Evolutionary conservation across 2,329 filamentous ascomycete genomes (phyloP), one percentile per base, ranked within the genome.

Genomic region (Ilyonectria robusta): DNA sequence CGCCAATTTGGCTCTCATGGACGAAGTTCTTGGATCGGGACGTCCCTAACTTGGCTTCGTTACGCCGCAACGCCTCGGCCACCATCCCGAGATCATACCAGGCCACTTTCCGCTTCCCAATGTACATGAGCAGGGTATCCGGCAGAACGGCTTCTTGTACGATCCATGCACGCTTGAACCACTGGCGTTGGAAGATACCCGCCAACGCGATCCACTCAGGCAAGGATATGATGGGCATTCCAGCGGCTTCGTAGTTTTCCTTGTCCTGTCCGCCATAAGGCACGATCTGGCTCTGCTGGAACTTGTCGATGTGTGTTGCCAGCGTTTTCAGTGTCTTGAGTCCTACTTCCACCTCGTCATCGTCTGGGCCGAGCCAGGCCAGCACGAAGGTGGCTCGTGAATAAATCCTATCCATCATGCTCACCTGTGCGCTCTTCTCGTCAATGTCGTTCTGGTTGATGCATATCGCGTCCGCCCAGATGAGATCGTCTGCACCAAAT

Each of bases 381-480:
- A 77, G 19, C 2, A 77, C 73, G 35, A 65, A 72, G 4, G 64
- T 59, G 0, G 77, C 72, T n/a, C 53, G 51, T 9, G 66, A 70
- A 65, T 78, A 80, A 17, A 77, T 79, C 37, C 66, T 60, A 10
- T 76, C 72, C 77, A 78, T 78, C 55, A 77, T 70, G 19, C 51
- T 67, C 6, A 78, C 77, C 57, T 79, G 77, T 0, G 29, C 11
- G 56, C 72, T 73, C 57, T 77, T 76, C 58, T 79, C 77, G 0
- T 60, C 60, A 0, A 70, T 31, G n/a, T 78, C 71, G 5, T 35
- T 19, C 65, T 78, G 75, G 57, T 78, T 73, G 51, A 78, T 78
- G 62, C 77, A 79, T 2, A 78, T 68, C 0, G 77, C 76, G 35
- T 79, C 77, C 0, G 73, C 73, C 78, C 77, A 79, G 13, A 79